Conservation (phyloP, 148 eudicot species). For the Arctostaphylos glauca region DNA sequence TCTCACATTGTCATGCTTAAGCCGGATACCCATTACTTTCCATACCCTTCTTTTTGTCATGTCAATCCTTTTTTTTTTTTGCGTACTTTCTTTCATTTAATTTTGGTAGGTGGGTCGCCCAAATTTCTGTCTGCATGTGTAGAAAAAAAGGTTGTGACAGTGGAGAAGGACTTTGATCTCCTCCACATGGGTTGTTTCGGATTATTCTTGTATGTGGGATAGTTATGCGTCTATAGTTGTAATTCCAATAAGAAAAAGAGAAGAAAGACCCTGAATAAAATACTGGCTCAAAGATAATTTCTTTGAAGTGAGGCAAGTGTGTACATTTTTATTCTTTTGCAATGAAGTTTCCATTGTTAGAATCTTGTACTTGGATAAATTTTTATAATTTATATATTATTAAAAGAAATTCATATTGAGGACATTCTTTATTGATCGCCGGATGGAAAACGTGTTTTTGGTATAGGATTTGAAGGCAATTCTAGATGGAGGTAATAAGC, state of each 20-base stretch:
- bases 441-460: neutral
- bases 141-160: too few species aligned
- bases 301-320: neutral
- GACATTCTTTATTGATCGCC: neutral
- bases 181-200: neutral
- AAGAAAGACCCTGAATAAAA: neutral
- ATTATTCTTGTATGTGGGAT: neutral
- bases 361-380: neutral
- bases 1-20: neutral
- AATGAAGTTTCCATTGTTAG: neutral
- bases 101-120: neutral
- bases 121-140: neutral
- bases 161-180: too few species aligned
- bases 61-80: neutral
- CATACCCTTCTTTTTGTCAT: neutral
- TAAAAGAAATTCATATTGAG: neutral
- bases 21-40: neutral
- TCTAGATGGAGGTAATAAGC: slow-evolving; percentile 67
- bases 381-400: neutral
- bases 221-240: neutral
- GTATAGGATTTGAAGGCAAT: slow-evolving; percentile 51
- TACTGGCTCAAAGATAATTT: neutral
- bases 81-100: neutral
- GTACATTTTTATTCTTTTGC: neutral
- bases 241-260: neutral